phyloP scores from a whole-genome alignment of 495 filamentous ascomycete species.

The Penicillium subrubescens region DNA sequence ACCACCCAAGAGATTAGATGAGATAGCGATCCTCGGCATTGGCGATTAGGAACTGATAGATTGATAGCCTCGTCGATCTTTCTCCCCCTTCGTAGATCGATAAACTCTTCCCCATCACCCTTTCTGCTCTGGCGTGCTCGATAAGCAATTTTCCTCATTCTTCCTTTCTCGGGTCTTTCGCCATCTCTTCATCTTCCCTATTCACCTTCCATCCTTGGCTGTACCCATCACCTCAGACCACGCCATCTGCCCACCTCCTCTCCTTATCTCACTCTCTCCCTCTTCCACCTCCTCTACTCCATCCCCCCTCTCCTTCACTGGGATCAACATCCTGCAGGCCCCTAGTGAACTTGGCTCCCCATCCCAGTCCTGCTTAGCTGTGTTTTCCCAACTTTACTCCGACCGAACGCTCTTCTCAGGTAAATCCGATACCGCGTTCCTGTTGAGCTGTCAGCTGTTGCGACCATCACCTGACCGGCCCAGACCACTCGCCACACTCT shows the following conservation, averaged over 20 bases:
- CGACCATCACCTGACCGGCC: slow-evolving; percentile 33
- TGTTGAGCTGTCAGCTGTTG: slow-evolving; percentile 28
- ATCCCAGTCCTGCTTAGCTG: slow-evolving; percentile 17
- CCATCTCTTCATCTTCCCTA: not conserved
- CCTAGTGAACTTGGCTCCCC: slow-evolving; percentile 21
- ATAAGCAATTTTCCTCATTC: slow-evolving; percentile 4
- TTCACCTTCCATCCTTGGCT: not conserved
- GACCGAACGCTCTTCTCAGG: not conserved
- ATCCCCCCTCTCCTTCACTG: slow-evolving; percentile 4
- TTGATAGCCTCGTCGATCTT: slow-evolving; percentile 33
- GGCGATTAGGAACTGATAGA: slow-evolving; percentile 32
- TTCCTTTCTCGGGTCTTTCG: slow-evolving; percentile 14
- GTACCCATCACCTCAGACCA: not conserved
- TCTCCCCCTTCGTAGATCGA: slow-evolving; percentile 34
- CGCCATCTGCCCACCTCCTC: slow-evolving; percentile 12
- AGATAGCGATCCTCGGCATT: slow-evolving; percentile 21
- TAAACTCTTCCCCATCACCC: slow-evolving; percentile 26
- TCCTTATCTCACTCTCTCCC: slow-evolving; percentile 5
- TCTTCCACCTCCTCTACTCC: not conserved
- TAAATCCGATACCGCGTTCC: slow-evolving; percentile 15
- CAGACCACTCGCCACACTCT: slow-evolving; percentile 22
- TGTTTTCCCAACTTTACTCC: slow-evolving; percentile 9
- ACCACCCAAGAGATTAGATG: slow-evolving; percentile 24
- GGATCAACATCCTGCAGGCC: slow-evolving; percentile 32
- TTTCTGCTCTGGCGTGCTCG: not conserved